Evolutionary conservation across 306 rosid genomes (phyloP), one percentile per base, ranked within the genome.

Genomic region (Pueraria montana): DNA sequence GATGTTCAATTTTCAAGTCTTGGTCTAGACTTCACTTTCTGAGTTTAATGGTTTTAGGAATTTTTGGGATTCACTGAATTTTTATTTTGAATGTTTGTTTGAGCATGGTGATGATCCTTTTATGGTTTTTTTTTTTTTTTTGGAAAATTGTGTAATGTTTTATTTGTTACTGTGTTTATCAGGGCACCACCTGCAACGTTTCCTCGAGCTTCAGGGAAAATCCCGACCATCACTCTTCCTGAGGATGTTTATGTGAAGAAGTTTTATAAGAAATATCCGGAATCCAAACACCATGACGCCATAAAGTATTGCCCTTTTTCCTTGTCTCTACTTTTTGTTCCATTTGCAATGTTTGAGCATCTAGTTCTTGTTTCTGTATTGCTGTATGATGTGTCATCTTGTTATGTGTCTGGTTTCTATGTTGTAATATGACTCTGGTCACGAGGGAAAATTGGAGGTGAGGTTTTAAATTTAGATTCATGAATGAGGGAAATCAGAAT

Each of bases 111-210:
- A 20, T 49, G 1, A 49, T 81, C 24, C 48, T 36, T 59, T 24
- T 63, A 27, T 77, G 49, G 2, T 4, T 49, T 73, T 52, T 49
- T 2, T 3, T 16, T 42, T 52, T 49, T 2, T 3, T 16, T 42
- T 6, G 48, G 10, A 77, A 24, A 30, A 30, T 30, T 55, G 42
- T 50, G 45, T 77, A 6, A 82, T 77, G 1, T 71, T 75, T 55
- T 74, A 10, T 40, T 59, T 80, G 55, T 74, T 3, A 61, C 5
- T 69, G 62, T 86, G 74, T 79, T 72, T 66, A 61, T 67, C 88
- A 93, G 99, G 76, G 86, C 96, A 20, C 98, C 97, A 9, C 99
- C 99, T 52, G 88, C 95, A 32, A 87, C 89, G 40, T 96, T 96
- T 86, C 98, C 95, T 66, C 89, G 88, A 48, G 83, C 84, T 30